Evolutionary conservation across 2,329 filamentous ascomycete genomes (phyloP).

Genomic region (Curvularia eragrostidis): DNA sequence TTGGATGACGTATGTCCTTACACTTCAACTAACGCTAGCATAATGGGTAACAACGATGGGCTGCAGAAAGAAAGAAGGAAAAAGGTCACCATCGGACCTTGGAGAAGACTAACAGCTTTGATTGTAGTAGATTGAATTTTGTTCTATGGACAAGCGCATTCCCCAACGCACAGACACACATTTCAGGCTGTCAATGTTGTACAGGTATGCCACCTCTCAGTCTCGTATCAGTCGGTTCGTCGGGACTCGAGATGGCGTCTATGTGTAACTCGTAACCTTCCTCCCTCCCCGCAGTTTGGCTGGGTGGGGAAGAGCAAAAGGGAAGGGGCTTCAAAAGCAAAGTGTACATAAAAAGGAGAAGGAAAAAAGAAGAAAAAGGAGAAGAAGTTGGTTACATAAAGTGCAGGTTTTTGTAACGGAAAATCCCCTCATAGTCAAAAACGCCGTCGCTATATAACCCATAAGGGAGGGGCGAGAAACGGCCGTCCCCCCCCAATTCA

Average conservation of each 20-base stretch:
- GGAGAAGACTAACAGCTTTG: background rate
- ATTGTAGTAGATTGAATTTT: background rate
- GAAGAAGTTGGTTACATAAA: background rate
- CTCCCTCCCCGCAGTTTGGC: background rate
- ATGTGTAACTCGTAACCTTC: background rate
- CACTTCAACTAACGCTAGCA: no score
- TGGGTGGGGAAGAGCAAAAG: background rate
- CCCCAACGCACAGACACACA: no score
- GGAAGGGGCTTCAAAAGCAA: background rate
- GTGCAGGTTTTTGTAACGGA: slow-evolving; percentile 11
- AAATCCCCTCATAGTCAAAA: slow-evolving; percentile 10
- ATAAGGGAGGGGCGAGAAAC: background rate
- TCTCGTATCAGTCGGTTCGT: background rate
- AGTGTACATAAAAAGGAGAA: no score
- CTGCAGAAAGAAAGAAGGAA: no score
- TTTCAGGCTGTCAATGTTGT: background rate
- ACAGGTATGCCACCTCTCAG: background rate
- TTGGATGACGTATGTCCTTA: background rate
- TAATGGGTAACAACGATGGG: no score
- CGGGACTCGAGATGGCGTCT: background rate
- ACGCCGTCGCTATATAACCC: slow-evolving; percentile 26
- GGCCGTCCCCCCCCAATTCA: slow-evolving; percentile 3
- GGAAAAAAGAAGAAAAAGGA: background rate
- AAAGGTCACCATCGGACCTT: background rate
- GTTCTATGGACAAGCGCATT: background rate